Evolutionary conservation across 1,139 yeast genomes (phyloP).

Genomic region (Hyphopichia pseudoburtonii): DNA sequence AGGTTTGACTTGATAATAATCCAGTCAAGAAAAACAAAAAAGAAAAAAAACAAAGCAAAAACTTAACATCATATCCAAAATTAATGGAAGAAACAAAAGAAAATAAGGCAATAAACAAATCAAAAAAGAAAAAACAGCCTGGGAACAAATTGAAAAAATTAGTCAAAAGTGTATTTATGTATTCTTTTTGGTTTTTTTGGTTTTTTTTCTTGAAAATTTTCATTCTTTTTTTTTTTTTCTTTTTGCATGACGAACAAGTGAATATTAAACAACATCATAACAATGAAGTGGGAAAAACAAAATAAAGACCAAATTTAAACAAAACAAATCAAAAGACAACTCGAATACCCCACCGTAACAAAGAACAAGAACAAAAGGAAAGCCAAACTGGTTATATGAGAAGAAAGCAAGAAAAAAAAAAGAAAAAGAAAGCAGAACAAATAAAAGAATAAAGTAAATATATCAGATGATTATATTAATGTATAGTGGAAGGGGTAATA

Average conservation of each 20-base stretch:
- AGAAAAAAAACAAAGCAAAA: background rate
- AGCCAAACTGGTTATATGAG: background rate
- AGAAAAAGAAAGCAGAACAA: background rate
- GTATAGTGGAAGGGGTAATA: background rate
- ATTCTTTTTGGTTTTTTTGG: too few species aligned
- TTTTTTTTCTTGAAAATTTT: too few species aligned
- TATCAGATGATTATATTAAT: background rate
- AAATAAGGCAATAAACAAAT: background rate
- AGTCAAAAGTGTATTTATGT: background rate
- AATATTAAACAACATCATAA: too few species aligned
- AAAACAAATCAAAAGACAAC: too few species aligned
- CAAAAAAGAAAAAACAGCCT: background rate
- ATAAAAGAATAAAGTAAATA: background rate
- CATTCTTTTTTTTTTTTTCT: too few species aligned
- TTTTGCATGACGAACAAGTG: too few species aligned
- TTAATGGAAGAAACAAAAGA: background rate
- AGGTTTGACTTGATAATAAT: too few species aligned
- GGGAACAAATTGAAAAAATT: background rate
- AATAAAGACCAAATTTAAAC: too few species aligned
- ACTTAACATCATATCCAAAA: constrained; percentile 1
- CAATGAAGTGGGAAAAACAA: too few species aligned
- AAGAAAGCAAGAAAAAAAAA: too few species aligned
- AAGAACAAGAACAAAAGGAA: background rate
- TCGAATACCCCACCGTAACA: too few species aligned
- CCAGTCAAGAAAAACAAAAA: background rate